Evolutionary conservation across 2,329 filamentous ascomycete genomes (phyloP), one percentile per base, ranked within the genome.

Genomic region (Pezicula radicicola): DNA sequence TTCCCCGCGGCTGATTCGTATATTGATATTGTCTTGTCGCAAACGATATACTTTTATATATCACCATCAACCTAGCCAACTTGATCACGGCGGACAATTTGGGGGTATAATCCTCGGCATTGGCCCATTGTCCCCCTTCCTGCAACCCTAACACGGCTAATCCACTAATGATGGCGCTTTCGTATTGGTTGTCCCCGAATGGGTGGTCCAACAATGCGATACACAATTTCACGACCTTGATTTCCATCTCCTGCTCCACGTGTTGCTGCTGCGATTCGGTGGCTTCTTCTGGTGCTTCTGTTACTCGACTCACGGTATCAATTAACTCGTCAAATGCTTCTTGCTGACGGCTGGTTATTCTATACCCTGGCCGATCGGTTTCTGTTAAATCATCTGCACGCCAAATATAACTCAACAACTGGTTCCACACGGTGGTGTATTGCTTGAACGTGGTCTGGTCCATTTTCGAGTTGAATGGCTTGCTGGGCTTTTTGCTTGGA

Each of bases 91-190:
- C 30, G 1, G 43, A 54, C 51, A 51, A 54, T 42, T 54, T 54
- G 4, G 27, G 30, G 3, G 28, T 54, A 44, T 48, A 54, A 54
- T 54, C 48, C 48, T 54, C 39, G 27, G 43, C 30, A 51, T 54
- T 27, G 21, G 46, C 41, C 45, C 10, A 51, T 30, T 35, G 37
- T 16, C 53, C n/a, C 10, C 55, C 21, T 12, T 48, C 49, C n/a
- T 27, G 19, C 8, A 57, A 55, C 21, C 43, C 39, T 28, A 57
- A 53, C 44, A 55, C 43, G 9, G 50, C 43, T 16, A 57, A 51
- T 41, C 47, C 21, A 49, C 49, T 57, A 45, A 57, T 57, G 27
- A 55, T 50, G 9, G 48, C 33, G 27, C 55, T 57, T 44, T 56
- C 50, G 25, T 56, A 56, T 37, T 56, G 43, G 33, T 55, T 37